Base-by-base conservation (phyloP, 495 filamentous ascomycete species). In the Coniosporium apollinis region DNA sequence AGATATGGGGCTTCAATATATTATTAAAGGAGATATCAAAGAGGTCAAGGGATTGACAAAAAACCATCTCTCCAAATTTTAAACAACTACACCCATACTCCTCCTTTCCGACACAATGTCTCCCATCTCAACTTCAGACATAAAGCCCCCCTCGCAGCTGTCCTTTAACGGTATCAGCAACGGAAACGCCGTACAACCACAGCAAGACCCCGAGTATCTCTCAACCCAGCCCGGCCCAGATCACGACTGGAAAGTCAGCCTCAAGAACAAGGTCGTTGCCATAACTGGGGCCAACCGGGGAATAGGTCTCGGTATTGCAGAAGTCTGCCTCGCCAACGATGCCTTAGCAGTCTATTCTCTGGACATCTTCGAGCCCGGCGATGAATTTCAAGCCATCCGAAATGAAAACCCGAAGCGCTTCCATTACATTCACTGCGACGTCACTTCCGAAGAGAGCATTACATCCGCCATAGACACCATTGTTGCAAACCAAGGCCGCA, bases 201-300 rank as follows among this genome's bases (percentile, higher is more conserved):
- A n/a, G n/a, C n/a, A n/a, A n/a, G n/a, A n/a, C n/a, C n/a, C n/a
- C n/a, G n/a, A n/a, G n/a, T 33, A 34, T 19, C 42, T 51, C 4
- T 24, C 22, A 10, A 51, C 48, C 24, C 29, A 39, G 18, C 48
- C 44, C 6, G 36, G 30, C 1, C 16, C 48, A 18, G 32, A 41
- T 29, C 34, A 37, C 24, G 34, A 45, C 34, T 51, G 44, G 44
- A 32, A 42, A 26, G 45, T 51, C n/a, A 45, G 41, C 17, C 48
- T 51, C 28, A 28, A 24, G 8, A 34, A 37, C 34, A 51, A 51
- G 22, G 48, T 48, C 22, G 30, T 51, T 28, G 48, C 48, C 25
- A 39, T 61, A 36, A 60, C 58, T 5, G 58, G 56, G 22, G 58
- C 55, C 22, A 60, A 60, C 40, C 54, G 54, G 1, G 55, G 57